phyloP scores from a whole-genome alignment of 2,329 filamentous ascomycete species.

The Clonostachys rosea region DNA sequence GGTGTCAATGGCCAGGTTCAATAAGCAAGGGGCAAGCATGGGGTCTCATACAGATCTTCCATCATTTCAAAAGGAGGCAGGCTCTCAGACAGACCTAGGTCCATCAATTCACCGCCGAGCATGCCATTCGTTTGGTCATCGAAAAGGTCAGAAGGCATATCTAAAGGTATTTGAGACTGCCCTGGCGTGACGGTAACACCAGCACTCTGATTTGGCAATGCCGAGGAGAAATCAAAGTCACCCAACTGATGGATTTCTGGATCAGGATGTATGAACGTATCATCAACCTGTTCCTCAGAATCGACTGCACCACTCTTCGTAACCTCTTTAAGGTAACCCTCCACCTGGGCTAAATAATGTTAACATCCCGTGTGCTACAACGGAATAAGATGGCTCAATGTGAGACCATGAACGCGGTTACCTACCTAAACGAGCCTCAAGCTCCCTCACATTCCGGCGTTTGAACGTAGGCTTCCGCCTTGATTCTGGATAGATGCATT shows the following conservation, averaged over 20 bases:
- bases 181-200: too few species aligned
- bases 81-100: slow-evolving; percentile 75
- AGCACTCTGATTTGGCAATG: too few species aligned
- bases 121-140: not conserved
- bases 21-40: not conserved
- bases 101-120: slow-evolving; percentile 50
- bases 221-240: too few species aligned
- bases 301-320: slow-evolving; percentile 27
- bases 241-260: too few species aligned
- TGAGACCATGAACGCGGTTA: not conserved
- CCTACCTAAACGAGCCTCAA: slow-evolving; percentile 82
- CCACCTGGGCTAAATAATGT: slow-evolving; percentile 64
- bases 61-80: slow-evolving; percentile 75
- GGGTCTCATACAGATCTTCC: slow-evolving; percentile 68
- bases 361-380: not conserved
- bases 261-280: too few species aligned
- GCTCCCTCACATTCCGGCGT: slow-evolving; percentile 82
- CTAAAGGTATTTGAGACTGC: too few species aligned
- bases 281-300: slow-evolving; percentile 11
- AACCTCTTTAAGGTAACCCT: slow-evolving; percentile 69
- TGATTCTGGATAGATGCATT: slow-evolving; percentile 86
- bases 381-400: slow-evolving; percentile 3
- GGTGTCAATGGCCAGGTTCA: not conserved
- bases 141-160: not conserved
- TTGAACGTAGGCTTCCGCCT: slow-evolving; percentile 85